phyloP scores from a whole-genome alignment of 1,284 basidiomycete species.

The Cutaneotrichosporon cutaneum region DNA sequence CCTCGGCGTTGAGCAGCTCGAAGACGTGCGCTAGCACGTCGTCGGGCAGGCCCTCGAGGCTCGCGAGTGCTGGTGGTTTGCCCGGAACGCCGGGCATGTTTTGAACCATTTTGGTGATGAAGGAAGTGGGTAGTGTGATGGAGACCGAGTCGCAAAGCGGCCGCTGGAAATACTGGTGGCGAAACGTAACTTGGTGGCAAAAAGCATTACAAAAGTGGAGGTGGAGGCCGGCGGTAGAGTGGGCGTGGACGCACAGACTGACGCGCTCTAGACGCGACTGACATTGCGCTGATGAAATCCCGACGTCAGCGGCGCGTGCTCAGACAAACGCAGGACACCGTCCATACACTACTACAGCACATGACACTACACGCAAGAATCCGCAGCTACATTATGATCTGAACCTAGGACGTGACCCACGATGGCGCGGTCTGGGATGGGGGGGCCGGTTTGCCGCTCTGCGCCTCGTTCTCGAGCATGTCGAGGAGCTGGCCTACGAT shows the following conservation, averaged over 20 bases:
- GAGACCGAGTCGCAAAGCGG: background rate
- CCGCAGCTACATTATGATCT: background rate
- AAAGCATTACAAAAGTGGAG: slow-evolving; percentile 7
- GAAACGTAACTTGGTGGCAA: too few species aligned
- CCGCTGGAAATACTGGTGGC: background rate
- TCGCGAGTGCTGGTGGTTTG: slow-evolving; percentile 9
- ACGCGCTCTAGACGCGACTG: too few species aligned
- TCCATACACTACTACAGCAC: slow-evolving; percentile 11
- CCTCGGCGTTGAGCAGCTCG: slow-evolving; percentile 25
- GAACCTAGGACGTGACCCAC: slow-evolving; percentile 2
- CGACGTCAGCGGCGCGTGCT: slow-evolving; percentile 1
- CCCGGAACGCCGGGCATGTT: background rate
- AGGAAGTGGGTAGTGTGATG: background rate
- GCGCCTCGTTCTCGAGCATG: slow-evolving; percentile 33
- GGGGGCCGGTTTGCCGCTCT: slow-evolving; percentile 3
- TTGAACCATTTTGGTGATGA: background rate
- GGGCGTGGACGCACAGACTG: slow-evolving; percentile 6
- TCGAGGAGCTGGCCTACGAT: slow-evolving; percentile 68
- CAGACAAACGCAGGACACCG: background rate
- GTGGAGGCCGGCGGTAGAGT: background rate
- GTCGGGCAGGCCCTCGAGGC: slow-evolving; percentile 41
- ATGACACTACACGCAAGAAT: background rate
- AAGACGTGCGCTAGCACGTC: slow-evolving; percentile 40
- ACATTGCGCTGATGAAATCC: background rate
- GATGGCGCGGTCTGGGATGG: background rate